These are phyloP conservation scores for Datura wrightii DNA, from an alignment of 257 asterid genomes.

Conservation along the genomic window DNA sequence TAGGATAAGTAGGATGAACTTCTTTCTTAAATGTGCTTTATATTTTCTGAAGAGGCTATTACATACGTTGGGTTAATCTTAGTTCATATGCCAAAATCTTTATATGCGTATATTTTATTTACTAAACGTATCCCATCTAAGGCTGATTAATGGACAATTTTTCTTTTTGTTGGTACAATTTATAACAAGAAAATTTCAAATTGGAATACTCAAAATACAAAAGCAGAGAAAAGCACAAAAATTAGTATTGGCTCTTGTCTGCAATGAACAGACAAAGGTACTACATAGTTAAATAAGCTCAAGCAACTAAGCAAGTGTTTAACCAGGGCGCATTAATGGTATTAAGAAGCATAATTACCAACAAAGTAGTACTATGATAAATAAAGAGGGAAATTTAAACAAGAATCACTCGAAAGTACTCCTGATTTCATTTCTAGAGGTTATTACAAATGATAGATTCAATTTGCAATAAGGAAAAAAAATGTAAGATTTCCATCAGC, in stretches of 20 bases:
- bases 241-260: not conserved
- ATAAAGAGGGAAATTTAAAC: too few relatives aligned
- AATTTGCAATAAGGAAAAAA: too few relatives aligned
- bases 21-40: too few relatives aligned
- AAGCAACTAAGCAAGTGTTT: not conserved
- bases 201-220: not conserved
- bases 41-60: too few relatives aligned
- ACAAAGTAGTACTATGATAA: not conserved
- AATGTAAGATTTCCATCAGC: slow-evolving; percentile 80
- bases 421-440: too few relatives aligned
- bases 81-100: slow-evolving; percentile 18
- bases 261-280: not conserved
- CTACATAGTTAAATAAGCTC: not conserved
- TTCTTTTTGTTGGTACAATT: not conserved
- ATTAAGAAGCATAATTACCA: not conserved
- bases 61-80: not conserved
- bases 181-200: not conserved
- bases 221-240: not conserved
- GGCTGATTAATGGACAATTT: not conserved
- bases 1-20: too few relatives aligned
- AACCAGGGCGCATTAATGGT: not conserved
- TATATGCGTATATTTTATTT: not conserved
- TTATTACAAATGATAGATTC: too few relatives aligned
- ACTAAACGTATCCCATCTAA: not conserved
- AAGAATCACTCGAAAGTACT: too few relatives aligned